A percentile compares a stretch with the other conserved stretches of the same genome.
Evolutionary conservation across 345 rosid genomes (phyloP).

Genomic region (Cardiospermum halicacabum): DNA sequence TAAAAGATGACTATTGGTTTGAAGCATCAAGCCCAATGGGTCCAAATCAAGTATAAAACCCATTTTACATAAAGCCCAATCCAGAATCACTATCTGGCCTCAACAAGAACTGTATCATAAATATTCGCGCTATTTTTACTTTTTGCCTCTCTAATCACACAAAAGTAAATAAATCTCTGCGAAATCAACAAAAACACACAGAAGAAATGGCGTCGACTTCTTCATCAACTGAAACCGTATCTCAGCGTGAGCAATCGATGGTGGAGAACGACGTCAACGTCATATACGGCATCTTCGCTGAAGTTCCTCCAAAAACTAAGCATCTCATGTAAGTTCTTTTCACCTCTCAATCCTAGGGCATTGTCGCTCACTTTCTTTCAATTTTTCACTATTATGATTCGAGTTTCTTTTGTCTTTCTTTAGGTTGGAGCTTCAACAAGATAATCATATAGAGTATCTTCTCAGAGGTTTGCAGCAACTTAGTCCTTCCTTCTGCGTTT

Average conservation of each 20-base stretch:
- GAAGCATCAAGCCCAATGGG: too few relatives aligned
- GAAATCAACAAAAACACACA: neutral
- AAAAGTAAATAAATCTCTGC: neutral
- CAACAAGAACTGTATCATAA: too few relatives aligned
- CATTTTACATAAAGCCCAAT: too few relatives aligned
- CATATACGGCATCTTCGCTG: conserved; percentile 46
- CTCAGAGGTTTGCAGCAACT: conserved; percentile 59
- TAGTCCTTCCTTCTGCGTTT: conserved; percentile 49
- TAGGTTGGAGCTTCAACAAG: conserved; percentile 80
- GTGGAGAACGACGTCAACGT: conserved; percentile 57
- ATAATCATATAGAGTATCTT: conserved; percentile 68
- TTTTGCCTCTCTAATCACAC: too few relatives aligned
- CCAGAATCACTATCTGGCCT: too few relatives aligned
- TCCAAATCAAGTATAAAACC: too few relatives aligned
- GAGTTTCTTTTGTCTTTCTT: conserved; percentile 3
- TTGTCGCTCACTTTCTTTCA: neutral
- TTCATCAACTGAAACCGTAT: conserved; percentile 37
- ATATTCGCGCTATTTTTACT: neutral
- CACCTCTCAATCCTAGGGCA: neutral
- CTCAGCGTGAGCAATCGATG: conserved; percentile 59
- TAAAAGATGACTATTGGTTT: too few relatives aligned
- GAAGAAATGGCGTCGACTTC: conserved; percentile 33
- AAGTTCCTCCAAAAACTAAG: conserved; percentile 41
- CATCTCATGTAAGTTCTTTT: conserved; percentile 49
- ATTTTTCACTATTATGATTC: neutral